These are phyloP conservation scores for Puccinia hordei DNA, from an alignment of 1,284 basidiomycete species.

Conservation along the genomic window DNA sequence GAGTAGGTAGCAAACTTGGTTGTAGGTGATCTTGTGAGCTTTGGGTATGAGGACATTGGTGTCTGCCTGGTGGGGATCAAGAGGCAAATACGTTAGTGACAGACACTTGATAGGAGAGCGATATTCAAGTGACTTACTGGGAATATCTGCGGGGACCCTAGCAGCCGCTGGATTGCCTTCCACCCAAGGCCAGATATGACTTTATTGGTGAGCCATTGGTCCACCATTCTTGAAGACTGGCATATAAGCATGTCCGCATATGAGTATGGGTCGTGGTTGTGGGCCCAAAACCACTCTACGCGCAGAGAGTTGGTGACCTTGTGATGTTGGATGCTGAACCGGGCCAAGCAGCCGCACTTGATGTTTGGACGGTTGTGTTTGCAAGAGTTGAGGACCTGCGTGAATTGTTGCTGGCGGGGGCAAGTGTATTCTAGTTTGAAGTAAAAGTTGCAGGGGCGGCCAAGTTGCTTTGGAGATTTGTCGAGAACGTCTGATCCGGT, in stretches of 20 bases:
- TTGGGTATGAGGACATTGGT: background rate
- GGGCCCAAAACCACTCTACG: background rate
- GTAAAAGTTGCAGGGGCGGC: too few species aligned
- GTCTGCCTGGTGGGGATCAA: background rate
- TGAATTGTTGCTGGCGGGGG: too few species aligned
- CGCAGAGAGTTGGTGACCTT: background rate
- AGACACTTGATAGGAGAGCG: background rate
- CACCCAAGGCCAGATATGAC: background rate
- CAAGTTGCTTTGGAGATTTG: too few species aligned
- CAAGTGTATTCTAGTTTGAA: too few species aligned
- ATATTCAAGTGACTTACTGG: background rate
- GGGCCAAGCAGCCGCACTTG: background rate
- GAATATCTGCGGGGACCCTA: background rate
- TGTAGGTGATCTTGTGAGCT: background rate
- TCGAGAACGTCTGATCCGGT: too few species aligned
- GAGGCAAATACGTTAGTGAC: background rate
- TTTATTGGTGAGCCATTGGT: background rate
- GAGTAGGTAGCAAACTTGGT: background rate
- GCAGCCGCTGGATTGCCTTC: background rate
- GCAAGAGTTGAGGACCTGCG: background rate
- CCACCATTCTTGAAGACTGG: background rate
- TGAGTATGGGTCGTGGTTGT: constrained; percentile 5
- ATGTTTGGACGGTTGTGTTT: background rate
- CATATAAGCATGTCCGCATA: background rate
- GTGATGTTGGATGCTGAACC: background rate